Conservation (phyloP, 2,329 filamentous ascomycete species). For the Plenodomus lindquistii region DNA sequence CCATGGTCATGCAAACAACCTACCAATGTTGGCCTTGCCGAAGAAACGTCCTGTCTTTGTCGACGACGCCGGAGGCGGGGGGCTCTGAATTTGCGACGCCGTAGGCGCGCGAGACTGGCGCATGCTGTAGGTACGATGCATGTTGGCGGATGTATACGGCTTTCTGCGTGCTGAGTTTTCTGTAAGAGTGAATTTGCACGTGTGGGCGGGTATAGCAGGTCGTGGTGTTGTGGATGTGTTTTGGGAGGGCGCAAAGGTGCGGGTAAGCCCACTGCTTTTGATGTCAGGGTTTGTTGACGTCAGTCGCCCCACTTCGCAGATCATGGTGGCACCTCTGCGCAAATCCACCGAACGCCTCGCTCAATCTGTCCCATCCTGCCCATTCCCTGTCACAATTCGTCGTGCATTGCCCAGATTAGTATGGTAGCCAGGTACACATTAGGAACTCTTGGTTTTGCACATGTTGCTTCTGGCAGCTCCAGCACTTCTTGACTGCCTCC, state of each 20-base stretch:
- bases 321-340: not conserved
- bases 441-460: not conserved
- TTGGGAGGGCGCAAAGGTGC: conserved; percentile 6
- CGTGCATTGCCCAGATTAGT: not conserved
- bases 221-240: conserved; percentile 13
- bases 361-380: conserved; percentile 8
- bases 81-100: conserved; percentile 87
- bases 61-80: conserved; percentile 85
- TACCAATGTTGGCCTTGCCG: conserved; percentile 82
- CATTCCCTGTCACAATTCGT: not conserved
- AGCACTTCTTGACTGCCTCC: not conserved
- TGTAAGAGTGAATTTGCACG: not conserved
- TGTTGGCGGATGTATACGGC: conserved; percentile 46
- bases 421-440: not conserved
- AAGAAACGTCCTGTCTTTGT: conserved; percentile 93
- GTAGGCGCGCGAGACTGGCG: conserved; percentile 95
- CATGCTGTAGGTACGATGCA: conserved; percentile 91
- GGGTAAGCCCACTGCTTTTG: conserved; percentile 20
- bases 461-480: not conserved
- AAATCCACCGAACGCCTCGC: conserved; percentile 17
- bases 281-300: not conserved
- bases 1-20: conserved; percentile 42
- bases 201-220: conserved; percentile 6
- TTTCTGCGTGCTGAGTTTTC: conserved; percentile 2
- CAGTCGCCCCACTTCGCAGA: not conserved